Percentiles rank a stretch among this genome's conserved stretches.
Conservation (phyloP, 192 early-diverging fungal species). For the Coemansia sp. region DNA sequence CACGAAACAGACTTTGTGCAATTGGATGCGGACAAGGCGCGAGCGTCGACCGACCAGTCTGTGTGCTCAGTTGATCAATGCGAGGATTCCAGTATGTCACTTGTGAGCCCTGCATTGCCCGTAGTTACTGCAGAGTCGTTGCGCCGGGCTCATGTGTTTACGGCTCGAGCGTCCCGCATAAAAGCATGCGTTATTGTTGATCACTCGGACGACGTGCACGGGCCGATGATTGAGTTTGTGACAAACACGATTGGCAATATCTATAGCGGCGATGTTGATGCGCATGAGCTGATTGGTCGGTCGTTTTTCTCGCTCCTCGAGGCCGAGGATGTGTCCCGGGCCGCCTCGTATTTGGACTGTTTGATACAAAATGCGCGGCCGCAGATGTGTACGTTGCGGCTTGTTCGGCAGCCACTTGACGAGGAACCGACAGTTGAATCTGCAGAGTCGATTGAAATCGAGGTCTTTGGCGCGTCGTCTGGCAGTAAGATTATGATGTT, state of each 20-base stretch:
- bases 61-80: no score
- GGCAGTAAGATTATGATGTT: conserved; percentile 34
- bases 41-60: background rate
- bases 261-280: conserved; percentile 32
- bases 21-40: background rate
- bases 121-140: conserved; percentile 34
- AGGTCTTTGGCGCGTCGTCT: conserved; percentile 44
- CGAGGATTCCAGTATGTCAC: background rate
- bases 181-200: conserved; percentile 44
- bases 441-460: conserved; percentile 19
- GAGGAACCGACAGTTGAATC: background rate
- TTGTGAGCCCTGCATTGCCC: conserved; percentile 14
- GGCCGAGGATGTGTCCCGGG: conserved; percentile 28
- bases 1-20: conserved; percentile 25
- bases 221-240: conserved; percentile 38
- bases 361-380: conserved; percentile 17
- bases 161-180: conserved; percentile 33
- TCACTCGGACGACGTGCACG: conserved; percentile 4
- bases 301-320: conserved; percentile 41
- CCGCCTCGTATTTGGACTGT: conserved; percentile 30
- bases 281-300: conserved; percentile 31
- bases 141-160: conserved; percentile 36
- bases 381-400: conserved; percentile 28
- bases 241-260: conserved; percentile 42
- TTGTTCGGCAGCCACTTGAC: conserved; percentile 13